Evolutionary conservation across 208 protist genomes (phyloP).

Genomic region (Tritrichomonas foetus): DNA sequence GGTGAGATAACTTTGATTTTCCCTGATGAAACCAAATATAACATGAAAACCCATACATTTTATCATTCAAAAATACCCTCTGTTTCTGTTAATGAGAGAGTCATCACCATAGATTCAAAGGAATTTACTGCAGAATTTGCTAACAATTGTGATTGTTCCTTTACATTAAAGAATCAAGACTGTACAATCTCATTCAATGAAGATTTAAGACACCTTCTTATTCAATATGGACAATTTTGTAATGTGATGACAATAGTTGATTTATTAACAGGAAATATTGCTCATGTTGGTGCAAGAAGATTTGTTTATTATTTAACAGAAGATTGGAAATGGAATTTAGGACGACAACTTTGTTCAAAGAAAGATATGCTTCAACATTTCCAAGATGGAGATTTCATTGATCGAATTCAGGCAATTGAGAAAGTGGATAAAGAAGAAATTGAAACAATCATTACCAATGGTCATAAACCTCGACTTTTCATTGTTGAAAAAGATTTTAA

Average conservation of each 20-base stretch:
- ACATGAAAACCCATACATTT: neutral
- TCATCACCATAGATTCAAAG: neutral
- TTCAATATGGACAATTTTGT: neutral
- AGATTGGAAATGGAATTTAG: neutral
- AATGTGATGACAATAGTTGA: slow-evolving; percentile 15
- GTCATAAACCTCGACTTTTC: neutral
- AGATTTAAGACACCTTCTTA: neutral
- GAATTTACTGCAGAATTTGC: neutral
- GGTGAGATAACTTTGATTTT: neutral
- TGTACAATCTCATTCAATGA: neutral
- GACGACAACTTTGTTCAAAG: neutral
- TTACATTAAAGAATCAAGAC: neutral
- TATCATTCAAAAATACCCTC: neutral
- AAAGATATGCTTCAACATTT: slow-evolving; percentile 34
- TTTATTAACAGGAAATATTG: neutral
- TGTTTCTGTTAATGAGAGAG: neutral
- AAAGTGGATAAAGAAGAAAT: neutral
- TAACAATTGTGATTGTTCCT: neutral
- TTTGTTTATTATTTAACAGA: slow-evolving; percentile 23
- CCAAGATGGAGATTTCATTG: slow-evolving; percentile 21
- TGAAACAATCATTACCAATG: neutral
- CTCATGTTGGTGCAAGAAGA: neutral
- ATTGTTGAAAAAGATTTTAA: neutral
- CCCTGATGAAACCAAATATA: slow-evolving; percentile 26
- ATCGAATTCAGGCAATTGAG: neutral